A percentile compares a stretch with the other conserved stretches of the same genome.
Evolutionary conservation across 2,329 filamentous ascomycete species (phyloP).

Genomic region (Gaeumannomyces sp.): DNA sequence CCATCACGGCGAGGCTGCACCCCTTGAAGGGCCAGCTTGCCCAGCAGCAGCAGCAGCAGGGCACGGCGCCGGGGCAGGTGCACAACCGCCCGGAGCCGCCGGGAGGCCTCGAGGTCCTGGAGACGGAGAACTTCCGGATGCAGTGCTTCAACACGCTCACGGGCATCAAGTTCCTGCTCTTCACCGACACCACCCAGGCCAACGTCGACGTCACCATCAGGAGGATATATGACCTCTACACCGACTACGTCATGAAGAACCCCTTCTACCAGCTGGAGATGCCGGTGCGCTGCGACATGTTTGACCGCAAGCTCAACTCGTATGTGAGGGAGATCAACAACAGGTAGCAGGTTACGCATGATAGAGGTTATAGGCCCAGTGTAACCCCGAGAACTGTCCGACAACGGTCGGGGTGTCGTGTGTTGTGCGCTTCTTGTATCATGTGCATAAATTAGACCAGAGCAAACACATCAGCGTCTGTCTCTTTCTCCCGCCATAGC

Average conservation of each 20-base stretch:
- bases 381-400: not conserved
- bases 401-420: not conserved
- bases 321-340: constrained; percentile 72
- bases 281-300: constrained; percentile 91
- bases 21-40: constrained; percentile 39
- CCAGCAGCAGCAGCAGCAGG: constrained; percentile 10
- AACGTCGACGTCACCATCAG: constrained; percentile 80
- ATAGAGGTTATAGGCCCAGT: not conserved
- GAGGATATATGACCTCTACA: constrained; percentile 88
- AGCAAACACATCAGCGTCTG: not conserved
- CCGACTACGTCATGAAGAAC: constrained; percentile 99
- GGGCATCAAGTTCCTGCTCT: constrained; percentile 90
- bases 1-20: constrained; percentile 59
- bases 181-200: constrained; percentile 82
- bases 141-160: constrained; percentile 95
- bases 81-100: constrained; percentile 53
- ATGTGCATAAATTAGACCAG: not conserved
- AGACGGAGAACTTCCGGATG: constrained; percentile 88
- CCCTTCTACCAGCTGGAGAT: constrained; percentile 98
- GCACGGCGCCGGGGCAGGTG: constrained; percentile 16
- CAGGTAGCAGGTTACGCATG: constrained; percentile 28
- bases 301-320: constrained; percentile 76
- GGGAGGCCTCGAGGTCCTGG: constrained; percentile 84
- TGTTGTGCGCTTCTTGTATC: not conserved
- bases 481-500: not conserved